phyloP scores from a whole-genome alignment of 169 alveolate species.

The Plasmodium gaboni region DNA sequence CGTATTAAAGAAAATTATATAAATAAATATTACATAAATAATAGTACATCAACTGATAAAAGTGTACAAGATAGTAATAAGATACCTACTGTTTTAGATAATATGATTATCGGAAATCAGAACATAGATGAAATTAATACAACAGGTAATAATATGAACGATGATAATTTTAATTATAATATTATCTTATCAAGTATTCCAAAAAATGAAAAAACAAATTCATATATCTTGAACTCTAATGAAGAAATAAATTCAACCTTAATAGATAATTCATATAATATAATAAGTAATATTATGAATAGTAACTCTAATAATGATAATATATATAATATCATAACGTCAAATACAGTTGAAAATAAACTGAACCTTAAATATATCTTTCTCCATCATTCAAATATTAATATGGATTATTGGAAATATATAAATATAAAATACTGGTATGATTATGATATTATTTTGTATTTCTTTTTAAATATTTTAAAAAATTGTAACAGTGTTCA shows the following conservation, averaged over 20 bases:
- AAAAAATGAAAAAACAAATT: too few species aligned
- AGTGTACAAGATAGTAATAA: background rate
- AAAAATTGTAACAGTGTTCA: slow-evolving; percentile 15
- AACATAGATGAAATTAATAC: background rate
- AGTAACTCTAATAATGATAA: background rate
- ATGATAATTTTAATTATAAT: background rate
- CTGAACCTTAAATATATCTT: slow-evolving; percentile 17
- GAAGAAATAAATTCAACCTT: too few species aligned
- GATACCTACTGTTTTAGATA: too few species aligned
- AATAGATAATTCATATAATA: background rate
- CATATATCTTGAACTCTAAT: too few species aligned
- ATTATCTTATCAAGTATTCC: background rate
- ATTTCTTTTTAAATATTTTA: slow-evolving; percentile 20
- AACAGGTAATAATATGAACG: background rate
- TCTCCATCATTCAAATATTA: slow-evolving; percentile 34
- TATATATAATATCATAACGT: background rate
- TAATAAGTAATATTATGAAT: background rate
- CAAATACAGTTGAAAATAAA: background rate
- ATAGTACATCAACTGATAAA: background rate
- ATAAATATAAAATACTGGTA: slow-evolving; percentile 55
- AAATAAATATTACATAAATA: background rate
- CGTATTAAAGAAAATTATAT: background rate
- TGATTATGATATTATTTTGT: slow-evolving; percentile 45
- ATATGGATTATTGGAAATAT: slow-evolving; percentile 34
- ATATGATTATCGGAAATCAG: background rate